These are phyloP conservation scores for Cystobasidiaceae sp. DNA, from an alignment of 1,284 basidiomycete genomes.

Conservation along the genomic window DNA sequence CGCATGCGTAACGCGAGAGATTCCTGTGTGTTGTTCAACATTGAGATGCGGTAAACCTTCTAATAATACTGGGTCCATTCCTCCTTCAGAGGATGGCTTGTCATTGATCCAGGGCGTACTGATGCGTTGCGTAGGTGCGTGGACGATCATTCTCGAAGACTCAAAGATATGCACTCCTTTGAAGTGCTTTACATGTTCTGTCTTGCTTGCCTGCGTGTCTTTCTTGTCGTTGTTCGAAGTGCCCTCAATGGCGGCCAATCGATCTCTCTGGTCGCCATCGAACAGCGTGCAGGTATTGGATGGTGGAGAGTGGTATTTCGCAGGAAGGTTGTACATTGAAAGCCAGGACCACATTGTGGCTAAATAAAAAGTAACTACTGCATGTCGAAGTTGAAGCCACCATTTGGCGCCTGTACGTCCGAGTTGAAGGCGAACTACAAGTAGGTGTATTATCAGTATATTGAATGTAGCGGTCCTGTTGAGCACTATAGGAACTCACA, in stretches of 20 bases:
- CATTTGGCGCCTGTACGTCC: slow-evolving; percentile 73
- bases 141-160: too few species aligned
- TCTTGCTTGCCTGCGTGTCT: too few species aligned
- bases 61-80: too few species aligned
- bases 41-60: background rate
- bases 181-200: too few species aligned
- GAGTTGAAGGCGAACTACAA: slow-evolving; percentile 65
- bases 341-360: background rate
- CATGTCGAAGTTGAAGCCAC: slow-evolving; percentile 81
- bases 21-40: background rate
- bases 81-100: slow-evolving; percentile 7
- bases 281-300: too few species aligned
- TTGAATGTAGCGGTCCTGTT: background rate
- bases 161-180: too few species aligned
- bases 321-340: background rate
- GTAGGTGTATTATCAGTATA: too few species aligned
- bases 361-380: slow-evolving; percentile 23
- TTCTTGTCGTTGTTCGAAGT: too few species aligned
- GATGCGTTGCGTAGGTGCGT: too few species aligned
- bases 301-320: background rate
- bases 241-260: too few species aligned
- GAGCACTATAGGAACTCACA: background rate
- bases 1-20: too few species aligned
- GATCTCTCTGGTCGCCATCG: too few species aligned
- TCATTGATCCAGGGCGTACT: background rate